These are phyloP conservation scores for Bryoerythrophyllum caledonicum DNA, from an alignment of 225 moss, liverwort and hornwort genomes.

Conservation along the genomic window DNA sequence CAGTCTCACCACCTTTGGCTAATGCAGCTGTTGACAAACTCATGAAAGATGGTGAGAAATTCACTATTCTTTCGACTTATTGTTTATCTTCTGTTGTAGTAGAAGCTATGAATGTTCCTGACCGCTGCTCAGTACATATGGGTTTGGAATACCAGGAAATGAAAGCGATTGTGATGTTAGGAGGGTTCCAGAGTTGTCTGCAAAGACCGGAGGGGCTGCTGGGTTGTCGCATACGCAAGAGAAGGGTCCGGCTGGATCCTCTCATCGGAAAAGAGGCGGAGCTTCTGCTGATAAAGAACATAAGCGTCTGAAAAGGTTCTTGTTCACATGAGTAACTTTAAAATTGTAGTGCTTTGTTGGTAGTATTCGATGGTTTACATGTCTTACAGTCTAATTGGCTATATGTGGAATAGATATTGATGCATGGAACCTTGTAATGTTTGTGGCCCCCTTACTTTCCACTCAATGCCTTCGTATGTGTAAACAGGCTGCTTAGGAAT, in stretches of 20 bases:
- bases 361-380: background rate
- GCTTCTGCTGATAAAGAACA: conserved; percentile 97
- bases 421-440: background rate
- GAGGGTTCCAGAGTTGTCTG: conserved; percentile 89
- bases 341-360: background rate
- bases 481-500: conserved; percentile 82
- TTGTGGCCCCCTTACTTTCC: background rate
- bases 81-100: background rate
- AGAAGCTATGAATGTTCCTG: background rate
- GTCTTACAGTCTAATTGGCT: background rate
- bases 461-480: conserved; percentile 18
- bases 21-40: conserved; percentile 59
- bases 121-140: conserved; percentile 14
- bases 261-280: conserved; percentile 85
- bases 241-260: conserved; percentile 57
- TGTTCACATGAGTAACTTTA: background rate
- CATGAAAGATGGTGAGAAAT: conserved; percentile 74
- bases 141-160: conserved; percentile 58
- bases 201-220: conserved; percentile 62
- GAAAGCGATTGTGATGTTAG: conserved; percentile 95
- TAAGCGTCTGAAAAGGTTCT: conserved; percentile 93
- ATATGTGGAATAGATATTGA: background rate
- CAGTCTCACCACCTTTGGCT: conserved; percentile 62
- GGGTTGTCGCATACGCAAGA: conserved; percentile 68
- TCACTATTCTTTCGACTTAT: background rate